These are phyloP conservation scores for Brassica rapa DNA, from an alignment of 345 rosid species.

Conservation along the genomic window DNA sequence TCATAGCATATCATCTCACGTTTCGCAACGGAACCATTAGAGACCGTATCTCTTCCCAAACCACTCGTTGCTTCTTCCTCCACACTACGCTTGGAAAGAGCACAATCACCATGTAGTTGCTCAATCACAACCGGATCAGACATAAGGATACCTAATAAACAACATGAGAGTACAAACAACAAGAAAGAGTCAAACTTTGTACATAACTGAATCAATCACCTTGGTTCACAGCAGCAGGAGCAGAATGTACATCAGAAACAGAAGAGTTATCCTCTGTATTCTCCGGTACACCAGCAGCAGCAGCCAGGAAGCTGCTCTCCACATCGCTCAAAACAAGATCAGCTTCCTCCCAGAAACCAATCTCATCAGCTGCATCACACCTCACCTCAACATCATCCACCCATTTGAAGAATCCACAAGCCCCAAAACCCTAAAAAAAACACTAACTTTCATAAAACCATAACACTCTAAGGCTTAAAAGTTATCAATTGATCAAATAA, in stretches of 20 bases:
- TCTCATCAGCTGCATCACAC: slow-evolving; percentile 21
- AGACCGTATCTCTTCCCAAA: slow-evolving; percentile 17
- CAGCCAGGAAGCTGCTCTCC: slow-evolving; percentile 26
- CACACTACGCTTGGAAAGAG: slow-evolving; percentile 9
- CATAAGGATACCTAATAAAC: not conserved
- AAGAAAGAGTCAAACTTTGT: not conserved
- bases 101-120: not conserved
- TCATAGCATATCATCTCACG: slow-evolving; percentile 10
- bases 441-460: not conserved
- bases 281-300: not conserved
- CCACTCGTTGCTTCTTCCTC: slow-evolving; percentile 6
- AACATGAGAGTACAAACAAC: not conserved
- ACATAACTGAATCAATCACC: not conserved
- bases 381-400: slow-evolving; percentile 24
- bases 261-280: not conserved
- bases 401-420: slow-evolving; percentile 47
- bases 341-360: slow-evolving; percentile 26
- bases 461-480: not conserved
- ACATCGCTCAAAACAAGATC: slow-evolving; percentile 4
- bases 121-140: not conserved
- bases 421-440: slow-evolving; percentile 47
- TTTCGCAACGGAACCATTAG: slow-evolving; percentile 4
- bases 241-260: not conserved
- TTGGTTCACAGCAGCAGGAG: not conserved
- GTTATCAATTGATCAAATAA: not conserved